Evolutionary conservation across 768 basidiomycete genomes (phyloP), one percentile per base, ranked within the genome.

Genomic region (Tulasnella sp.): DNA sequence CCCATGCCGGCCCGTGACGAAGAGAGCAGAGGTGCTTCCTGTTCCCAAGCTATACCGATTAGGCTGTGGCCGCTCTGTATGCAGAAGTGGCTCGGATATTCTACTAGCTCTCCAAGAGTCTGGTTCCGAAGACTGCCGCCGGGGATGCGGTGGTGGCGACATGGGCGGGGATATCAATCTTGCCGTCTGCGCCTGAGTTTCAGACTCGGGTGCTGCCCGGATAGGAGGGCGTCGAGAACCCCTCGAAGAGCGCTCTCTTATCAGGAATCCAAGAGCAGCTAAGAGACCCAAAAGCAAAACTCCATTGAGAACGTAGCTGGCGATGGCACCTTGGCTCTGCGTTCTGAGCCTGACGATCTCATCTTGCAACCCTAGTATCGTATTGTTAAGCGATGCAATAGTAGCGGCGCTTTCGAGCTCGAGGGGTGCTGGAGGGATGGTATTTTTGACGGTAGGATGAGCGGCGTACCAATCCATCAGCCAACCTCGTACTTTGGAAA

Each of bases 381-480:
- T 27, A 10, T 34, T 62, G n/a, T 62, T 62, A 27, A 62, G 58
- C 8, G 58, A 62, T 3, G 58, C n/a, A 14, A 62, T 62, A 3
- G 58, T 34, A 9, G 58, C 7, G 12, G 31, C n/a, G 27, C 58
- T 62, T 14, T 62, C 31, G 58, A n/a, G 58, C 18, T 62, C 58
- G 9, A 62, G 2, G 2, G 58, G 58, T 10, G 58, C 58, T 24
- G 58, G 58, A 14, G 58, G 58, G 2, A 62, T 74, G 72, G 72
- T 74, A 27, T 40, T 38, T 4, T 74, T 76, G 44, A 76, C 44
- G 42, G 4, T 56, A n/a, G 77, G 34, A 56, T 78, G 77, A 36
- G 39, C 77, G 14, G n/a, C 16, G 38, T 78, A 78, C 77, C 77
- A 78, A 1, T 39, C 27, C 34, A 36, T 19, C 9, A 78, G 62